Evolutionary conservation across 495 filamentous ascomycete genomes (phyloP).

Genomic region (Hypoxylon fragiforme): DNA sequence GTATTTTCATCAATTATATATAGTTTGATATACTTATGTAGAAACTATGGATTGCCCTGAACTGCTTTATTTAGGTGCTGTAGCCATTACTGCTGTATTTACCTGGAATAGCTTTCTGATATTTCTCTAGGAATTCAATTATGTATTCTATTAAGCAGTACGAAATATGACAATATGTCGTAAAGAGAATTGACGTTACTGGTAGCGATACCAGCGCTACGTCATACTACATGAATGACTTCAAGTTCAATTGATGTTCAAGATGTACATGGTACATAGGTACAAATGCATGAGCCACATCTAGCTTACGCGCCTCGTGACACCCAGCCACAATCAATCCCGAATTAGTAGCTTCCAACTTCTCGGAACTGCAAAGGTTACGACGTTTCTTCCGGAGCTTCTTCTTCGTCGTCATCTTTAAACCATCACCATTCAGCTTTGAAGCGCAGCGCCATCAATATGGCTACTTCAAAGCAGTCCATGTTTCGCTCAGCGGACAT

Average conservation of each 20-base stretch:
- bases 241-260: no score
- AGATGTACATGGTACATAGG: no score
- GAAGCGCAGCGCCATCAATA: conserved; percentile 40
- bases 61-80: no score
- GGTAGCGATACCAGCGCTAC: not conserved
- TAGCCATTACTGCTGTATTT: no score
- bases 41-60: no score
- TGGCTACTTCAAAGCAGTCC: conserved; percentile 73
- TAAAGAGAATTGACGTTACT: no score
- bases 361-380: conserved; percentile 34
- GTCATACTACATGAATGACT: conserved; percentile 24
- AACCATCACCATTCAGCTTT: conserved; percentile 27
- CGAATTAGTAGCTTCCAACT: conserved; percentile 8
- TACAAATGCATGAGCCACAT: conserved; percentile 14
- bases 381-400: conserved; percentile 23
- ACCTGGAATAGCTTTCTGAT: no score
- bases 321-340: conserved; percentile 27
- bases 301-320: conserved; percentile 16
- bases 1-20: no score
- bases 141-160: no score
- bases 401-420: conserved; percentile 18
- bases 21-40: no score
- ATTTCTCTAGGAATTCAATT: no score
- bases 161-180: no score
- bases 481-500: conserved; percentile 99